These are phyloP conservation scores for Boletellus sp. DNA, from an alignment of 768 basidiomycete genomes.

Conservation along the genomic window DNA sequence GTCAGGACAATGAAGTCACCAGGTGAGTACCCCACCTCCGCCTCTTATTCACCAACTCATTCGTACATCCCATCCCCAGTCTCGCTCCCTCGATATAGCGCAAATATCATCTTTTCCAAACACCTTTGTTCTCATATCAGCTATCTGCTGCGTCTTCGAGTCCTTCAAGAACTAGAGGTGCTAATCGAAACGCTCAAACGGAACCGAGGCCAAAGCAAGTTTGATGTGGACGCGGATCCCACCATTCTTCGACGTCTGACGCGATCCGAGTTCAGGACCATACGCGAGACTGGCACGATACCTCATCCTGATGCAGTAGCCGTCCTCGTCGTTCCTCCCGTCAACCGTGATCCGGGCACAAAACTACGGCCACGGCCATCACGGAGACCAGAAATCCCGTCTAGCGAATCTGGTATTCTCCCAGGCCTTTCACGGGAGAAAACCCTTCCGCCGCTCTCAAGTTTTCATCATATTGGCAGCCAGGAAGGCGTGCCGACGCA, in stretches of 20 bases:
- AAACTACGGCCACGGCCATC: conserved; percentile 40
- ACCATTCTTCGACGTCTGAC: conserved; percentile 62
- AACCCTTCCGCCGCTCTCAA: conserved; percentile 28
- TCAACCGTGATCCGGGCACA: conserved; percentile 50
- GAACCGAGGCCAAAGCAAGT: background rate
- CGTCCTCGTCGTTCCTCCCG: conserved; percentile 65
- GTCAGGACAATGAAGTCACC: conserved; percentile 37
- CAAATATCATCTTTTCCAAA: conserved; percentile 36
- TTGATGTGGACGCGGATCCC: conserved; percentile 19
- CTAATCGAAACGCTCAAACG: conserved; percentile 35
- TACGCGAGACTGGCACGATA: conserved; percentile 45
- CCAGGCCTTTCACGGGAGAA: conserved; percentile 7
- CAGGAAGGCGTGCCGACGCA: background rate
- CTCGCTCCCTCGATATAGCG: conserved; percentile 25
- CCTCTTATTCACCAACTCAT: conserved; percentile 6
- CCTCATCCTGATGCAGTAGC: conserved; percentile 57
- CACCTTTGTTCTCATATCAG: conserved; percentile 53
- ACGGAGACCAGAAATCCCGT: conserved; percentile 35
- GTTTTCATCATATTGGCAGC: conserved; percentile 7
- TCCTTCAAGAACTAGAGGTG: conserved; percentile 72
- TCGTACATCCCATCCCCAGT: conserved; percentile 2
- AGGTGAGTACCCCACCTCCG: conserved; percentile 27
- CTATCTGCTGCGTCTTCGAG: conserved; percentile 66
- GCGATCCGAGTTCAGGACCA: conserved; percentile 49
- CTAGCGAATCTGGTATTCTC: conserved; percentile 4